Percentiles rank a stretch among this genome's conserved stretches.
phyloP scores from a whole-genome alignment of 352 stramenopile species.

The Phytophthora fragariaefolia region DNA sequence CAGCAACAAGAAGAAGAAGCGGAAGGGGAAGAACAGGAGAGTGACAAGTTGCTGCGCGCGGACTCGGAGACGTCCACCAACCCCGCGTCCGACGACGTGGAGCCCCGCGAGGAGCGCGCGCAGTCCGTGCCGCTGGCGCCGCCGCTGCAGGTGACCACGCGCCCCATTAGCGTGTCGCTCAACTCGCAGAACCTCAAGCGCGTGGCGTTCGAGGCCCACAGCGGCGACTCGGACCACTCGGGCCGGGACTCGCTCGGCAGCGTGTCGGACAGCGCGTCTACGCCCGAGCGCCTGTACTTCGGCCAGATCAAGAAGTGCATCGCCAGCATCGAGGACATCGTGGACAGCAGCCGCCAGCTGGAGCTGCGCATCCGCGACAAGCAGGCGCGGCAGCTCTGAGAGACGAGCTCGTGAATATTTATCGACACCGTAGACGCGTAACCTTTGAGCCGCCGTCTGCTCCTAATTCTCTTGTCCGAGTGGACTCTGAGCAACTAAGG shows the following conservation, averaged over 20 bases:
- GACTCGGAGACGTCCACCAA: conserved; percentile 22
- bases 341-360: conserved; percentile 38
- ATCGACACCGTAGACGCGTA: conserved; percentile 24
- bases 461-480: background rate
- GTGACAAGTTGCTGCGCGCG: conserved; percentile 1
- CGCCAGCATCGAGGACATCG: conserved; percentile 36
- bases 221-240: conserved; percentile 12
- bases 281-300: conserved; percentile 35
- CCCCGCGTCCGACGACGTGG: conserved; percentile 14
- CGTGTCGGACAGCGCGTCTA: conserved; percentile 31
- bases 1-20: conserved; percentile 13
- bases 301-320: conserved; percentile 40
- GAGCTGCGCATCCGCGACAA: conserved; percentile 33
- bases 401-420: conserved; percentile 33
- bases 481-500: no score
- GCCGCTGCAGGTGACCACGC: conserved; percentile 14
- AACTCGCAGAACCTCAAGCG: conserved; percentile 30
- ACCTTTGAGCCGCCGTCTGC: background rate
- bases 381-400: conserved; percentile 9
- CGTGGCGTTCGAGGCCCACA: conserved; percentile 23
- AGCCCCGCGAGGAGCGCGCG: conserved; percentile 8
- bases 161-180: conserved; percentile 24
- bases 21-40: conserved; percentile 7
- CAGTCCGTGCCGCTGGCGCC: conserved; percentile 22
- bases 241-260: conserved; percentile 31